phyloP scores from a whole-genome alignment of 2,329 filamentous ascomycete species.

The Penicillium sp. region DNA sequence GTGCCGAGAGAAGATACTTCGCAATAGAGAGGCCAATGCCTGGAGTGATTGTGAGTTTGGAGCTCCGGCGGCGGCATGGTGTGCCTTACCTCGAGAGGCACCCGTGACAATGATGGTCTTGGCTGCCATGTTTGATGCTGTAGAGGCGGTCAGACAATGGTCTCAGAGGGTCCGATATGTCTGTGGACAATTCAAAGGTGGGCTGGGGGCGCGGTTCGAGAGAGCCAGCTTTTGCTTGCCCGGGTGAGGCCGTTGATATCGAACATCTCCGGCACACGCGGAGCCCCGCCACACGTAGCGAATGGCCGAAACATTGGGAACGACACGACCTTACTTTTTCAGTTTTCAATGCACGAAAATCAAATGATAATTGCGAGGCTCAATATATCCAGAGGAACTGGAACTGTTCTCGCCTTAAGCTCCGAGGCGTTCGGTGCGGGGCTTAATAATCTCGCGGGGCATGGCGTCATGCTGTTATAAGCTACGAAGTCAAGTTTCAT shows the following conservation, averaged over 20 bases:
- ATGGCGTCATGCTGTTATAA: background rate
- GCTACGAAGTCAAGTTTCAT: background rate
- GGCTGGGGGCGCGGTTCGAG: background rate
- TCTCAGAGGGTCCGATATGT: background rate
- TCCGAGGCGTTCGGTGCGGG: conserved; percentile 10
- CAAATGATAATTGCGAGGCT: background rate
- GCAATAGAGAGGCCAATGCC: conserved; percentile 63
- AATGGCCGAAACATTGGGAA: background rate
- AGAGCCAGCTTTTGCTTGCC: background rate
- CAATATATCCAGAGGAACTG: background rate
- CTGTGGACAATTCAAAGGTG: no score
- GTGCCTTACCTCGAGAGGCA: conserved; percentile 56
- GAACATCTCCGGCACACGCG: background rate
- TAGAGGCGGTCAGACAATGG: conserved; percentile 2
- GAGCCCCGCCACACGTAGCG: background rate
- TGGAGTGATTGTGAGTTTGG: conserved; percentile 24
- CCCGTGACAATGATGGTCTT: conserved; percentile 71
- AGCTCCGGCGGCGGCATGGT: background rate
- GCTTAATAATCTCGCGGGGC: conserved; percentile 19
- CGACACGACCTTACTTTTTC: background rate
- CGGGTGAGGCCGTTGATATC: background rate
- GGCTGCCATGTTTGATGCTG: conserved; percentile 42
- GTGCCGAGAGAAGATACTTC: conserved; percentile 55
- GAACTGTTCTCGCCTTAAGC: background rate
- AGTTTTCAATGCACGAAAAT: background rate